Evolutionary conservation across 768 basidiomycete genomes (phyloP).

Genomic region (Phlebiopsis flavidoalba): DNA sequence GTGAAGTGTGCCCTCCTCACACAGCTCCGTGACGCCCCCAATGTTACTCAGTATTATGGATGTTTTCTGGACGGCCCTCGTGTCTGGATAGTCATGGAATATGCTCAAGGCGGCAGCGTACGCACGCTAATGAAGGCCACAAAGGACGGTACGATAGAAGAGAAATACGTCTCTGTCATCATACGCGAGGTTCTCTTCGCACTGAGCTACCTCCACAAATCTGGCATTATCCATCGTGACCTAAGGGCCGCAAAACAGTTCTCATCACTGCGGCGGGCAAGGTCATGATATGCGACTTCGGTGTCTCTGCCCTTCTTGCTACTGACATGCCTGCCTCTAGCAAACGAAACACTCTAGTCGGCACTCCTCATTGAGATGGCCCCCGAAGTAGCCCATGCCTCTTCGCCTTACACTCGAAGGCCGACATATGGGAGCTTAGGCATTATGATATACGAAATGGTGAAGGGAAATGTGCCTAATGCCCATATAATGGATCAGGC

Average conservation of each 20-base stretch:
- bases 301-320: conserved; percentile 89
- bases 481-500: conserved; percentile 77
- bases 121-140: conserved; percentile 89
- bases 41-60: conserved; percentile 94
- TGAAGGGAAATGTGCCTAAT: conserved; percentile 93
- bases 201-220: conserved; percentile 86
- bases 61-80: conserved; percentile 92
- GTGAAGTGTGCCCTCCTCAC: conserved; percentile 90
- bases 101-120: conserved; percentile 92
- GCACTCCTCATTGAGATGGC: conserved; percentile 99
- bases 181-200: conserved; percentile 85
- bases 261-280: conserved; percentile 85
- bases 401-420: conserved; percentile 88
- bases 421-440: conserved; percentile 98
- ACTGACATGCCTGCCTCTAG: conserved; percentile 78
- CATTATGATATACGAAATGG: conserved; percentile 94
- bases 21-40: conserved; percentile 84
- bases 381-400: conserved; percentile 88
- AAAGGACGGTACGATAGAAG: conserved; percentile 72
- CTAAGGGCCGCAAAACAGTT: conserved; percentile 97
- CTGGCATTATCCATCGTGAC: conserved; percentile 94
- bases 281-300: conserved; percentile 97
- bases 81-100: conserved; percentile 99
- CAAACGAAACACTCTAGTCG: conserved; percentile 94
- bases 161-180: conserved; percentile 85